Evolutionary conservation across 306 rosid genomes (phyloP).

Genomic region (Rosa rugosa): DNA sequence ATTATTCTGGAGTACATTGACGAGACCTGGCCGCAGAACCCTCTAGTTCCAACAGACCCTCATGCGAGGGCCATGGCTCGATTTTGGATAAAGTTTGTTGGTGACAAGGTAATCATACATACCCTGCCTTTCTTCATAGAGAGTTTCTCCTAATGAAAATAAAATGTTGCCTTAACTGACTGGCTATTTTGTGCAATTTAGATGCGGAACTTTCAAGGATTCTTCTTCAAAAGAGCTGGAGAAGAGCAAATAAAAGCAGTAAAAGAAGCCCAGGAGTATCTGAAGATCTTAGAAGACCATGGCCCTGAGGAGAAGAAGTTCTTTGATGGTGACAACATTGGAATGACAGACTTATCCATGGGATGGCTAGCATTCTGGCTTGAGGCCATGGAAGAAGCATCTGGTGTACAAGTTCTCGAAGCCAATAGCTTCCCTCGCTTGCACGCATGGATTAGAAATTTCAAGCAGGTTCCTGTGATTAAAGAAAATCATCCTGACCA

Average conservation of each 20-base stretch:
- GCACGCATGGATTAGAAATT: conserved; percentile 9
- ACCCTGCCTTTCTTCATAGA: neutral
- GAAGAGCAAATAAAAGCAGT: conserved; percentile 14
- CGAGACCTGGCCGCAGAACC: conserved; percentile 16
- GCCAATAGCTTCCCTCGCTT: conserved; percentile 6
- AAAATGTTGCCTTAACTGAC: neutral
- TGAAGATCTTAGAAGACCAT: conserved; percentile 15
- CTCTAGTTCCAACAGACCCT: conserved; percentile 19
- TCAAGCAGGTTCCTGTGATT: conserved; percentile 8
- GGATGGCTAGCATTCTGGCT: conserved; percentile 11
- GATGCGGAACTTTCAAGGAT: neutral
- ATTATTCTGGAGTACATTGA: conserved; percentile 22
- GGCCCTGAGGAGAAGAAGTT: conserved; percentile 7
- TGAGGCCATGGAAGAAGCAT: neutral
- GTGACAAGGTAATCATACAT: conserved; percentile 11
- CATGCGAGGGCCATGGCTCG: neutral
- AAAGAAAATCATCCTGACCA: conserved; percentile 14
- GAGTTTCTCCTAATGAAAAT: neutral
- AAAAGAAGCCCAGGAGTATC: neutral
- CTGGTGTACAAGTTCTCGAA: conserved; percentile 18
- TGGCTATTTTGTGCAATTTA: neutral
- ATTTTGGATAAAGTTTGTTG: conserved; percentile 22
- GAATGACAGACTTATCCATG: conserved; percentile 16
- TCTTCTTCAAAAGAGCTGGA: neutral
- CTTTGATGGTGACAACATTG: neutral